Conservation (phyloP, 345 rosid genomes). For the Hypericum androsaemum region DNA sequence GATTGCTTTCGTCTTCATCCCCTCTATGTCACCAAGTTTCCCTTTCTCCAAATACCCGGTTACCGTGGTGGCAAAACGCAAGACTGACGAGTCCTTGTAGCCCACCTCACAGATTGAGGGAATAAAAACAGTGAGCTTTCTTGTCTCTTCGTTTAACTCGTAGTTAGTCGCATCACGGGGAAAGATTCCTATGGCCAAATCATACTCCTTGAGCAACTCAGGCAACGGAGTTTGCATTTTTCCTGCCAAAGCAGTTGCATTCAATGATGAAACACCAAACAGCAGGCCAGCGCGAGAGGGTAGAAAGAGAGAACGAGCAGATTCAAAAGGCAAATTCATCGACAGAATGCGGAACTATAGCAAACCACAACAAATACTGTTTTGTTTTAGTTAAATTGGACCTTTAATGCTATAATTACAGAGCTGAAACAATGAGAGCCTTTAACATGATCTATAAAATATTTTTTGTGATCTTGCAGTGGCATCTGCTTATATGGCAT, state of each 20-base stretch:
- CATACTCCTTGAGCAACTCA: slow-evolving; percentile 74
- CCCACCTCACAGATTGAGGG: slow-evolving; percentile 83
- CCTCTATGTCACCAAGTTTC: slow-evolving; percentile 71
- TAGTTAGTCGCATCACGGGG: slow-evolving; percentile 93
- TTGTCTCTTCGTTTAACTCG: slow-evolving; percentile 77
- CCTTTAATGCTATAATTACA: no score
- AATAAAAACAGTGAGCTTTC: slow-evolving; percentile 63
- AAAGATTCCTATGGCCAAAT: slow-evolving; percentile 76
- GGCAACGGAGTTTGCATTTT: slow-evolving; percentile 92
- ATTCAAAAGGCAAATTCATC: no score
- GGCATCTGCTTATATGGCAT: no score
- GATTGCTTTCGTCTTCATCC: slow-evolving; percentile 81
- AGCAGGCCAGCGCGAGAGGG: neutral
- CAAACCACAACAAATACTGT: no score
- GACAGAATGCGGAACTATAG: no score
- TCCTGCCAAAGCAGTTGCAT: slow-evolving; percentile 32
- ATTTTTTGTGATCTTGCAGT: no score
- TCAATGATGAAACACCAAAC: neutral
- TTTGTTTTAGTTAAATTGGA: no score
- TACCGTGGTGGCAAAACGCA: slow-evolving; percentile 58
- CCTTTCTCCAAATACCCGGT: slow-evolving; percentile 77
- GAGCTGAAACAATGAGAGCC: no score
- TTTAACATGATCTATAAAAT: no score
- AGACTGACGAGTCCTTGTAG: slow-evolving; percentile 71
- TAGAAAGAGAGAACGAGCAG: no score